Base-by-base conservation (phyloP, 495 filamentous ascomycete genomes). In the Podospora pseudopauciseta region DNA sequence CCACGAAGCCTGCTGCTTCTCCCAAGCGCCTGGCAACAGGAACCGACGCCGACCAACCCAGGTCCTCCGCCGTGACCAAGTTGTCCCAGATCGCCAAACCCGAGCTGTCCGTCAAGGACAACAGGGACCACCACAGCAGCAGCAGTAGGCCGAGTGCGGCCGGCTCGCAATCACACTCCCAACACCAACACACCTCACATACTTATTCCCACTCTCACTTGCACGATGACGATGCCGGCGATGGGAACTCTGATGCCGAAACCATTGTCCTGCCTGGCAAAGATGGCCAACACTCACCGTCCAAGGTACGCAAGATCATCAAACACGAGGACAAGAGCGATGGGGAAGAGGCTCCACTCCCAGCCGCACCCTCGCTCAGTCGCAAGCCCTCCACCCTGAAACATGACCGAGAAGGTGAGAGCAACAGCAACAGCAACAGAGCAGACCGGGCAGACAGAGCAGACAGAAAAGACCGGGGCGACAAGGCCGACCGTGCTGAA, bases 201-300 rank as follows among this genome's bases (percentile, higher is more conserved):
- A 23, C 23, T 32, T 68, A 62, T 61, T 68, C 68, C 34, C 64
- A 64, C 19, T 55, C 73, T 15, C 70, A 64, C 57, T 68, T 81
- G 39, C 80, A 82, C 20, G 78, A 82, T 77, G 76, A 72, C 63
- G 76, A 62, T 18, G 32, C 28, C 30, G 79, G 72, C 67, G 86
- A 87, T 53, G 86, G 84, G 65, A 90, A 92, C 74, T 93, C 90
- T 15, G 91, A 94, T 76, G 90, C 91, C 66, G 90, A 93, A 79
- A 94, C 91, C 5, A 91, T 92, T 68, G 89, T 92, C 59, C 82
- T 92, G 26, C 87, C 89, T 23, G 89, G 89, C 54, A 91, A 91
- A 67, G 87, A 92, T 72, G 88, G 88, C 56, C 75, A 30, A 13
- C 61, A 88, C 72, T 89, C 88, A 26, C 87, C 88, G 1, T 87